Conservation (phyloP, 2,329 filamentous ascomycete species). For the Botrytis galanthina region DNA sequence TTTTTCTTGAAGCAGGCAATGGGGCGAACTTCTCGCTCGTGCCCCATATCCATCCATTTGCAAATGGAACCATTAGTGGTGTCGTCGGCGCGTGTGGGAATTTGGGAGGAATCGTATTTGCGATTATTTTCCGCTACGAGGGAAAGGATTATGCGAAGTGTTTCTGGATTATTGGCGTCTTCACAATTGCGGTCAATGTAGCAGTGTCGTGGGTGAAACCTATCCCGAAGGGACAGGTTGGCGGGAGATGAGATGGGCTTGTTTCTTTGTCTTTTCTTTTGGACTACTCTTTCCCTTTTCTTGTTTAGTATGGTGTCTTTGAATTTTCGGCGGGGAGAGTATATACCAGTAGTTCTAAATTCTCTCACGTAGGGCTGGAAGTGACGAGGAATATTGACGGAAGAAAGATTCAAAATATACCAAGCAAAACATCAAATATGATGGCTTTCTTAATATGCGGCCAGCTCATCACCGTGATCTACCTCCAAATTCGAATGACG, state of each 20-base stretch:
- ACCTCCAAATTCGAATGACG: background rate
- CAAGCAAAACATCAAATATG: background rate
- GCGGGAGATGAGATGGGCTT: slow-evolving; percentile 37
- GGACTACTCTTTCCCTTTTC: background rate
- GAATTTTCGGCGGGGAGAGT: background rate
- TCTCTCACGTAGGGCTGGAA: background rate
- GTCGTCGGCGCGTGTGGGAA: slow-evolving; percentile 79
- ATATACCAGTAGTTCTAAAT: background rate
- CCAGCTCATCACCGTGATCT: background rate
- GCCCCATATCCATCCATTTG: slow-evolving; percentile 75
- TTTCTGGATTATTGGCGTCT: slow-evolving; percentile 79
- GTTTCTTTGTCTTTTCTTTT: background rate
- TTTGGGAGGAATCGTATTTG: slow-evolving; percentile 80
- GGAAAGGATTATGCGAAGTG: slow-evolving; percentile 65
- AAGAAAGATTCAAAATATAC: background rate
- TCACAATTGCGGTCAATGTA: slow-evolving; percentile 69
- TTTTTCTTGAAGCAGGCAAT: slow-evolving; percentile 83
- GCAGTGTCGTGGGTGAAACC: slow-evolving; percentile 62
- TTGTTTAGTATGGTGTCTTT: background rate
- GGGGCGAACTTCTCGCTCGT: slow-evolving; percentile 85
- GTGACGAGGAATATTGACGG: no score
- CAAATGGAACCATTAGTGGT: slow-evolving; percentile 76
- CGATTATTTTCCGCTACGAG: slow-evolving; percentile 72
- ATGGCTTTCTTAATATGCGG: background rate
- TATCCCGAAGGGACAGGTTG: slow-evolving; percentile 53